Evolutionary conservation across 2,329 filamentous ascomycete species (phyloP).

Genomic region (Furcasterigmium sp.): DNA sequence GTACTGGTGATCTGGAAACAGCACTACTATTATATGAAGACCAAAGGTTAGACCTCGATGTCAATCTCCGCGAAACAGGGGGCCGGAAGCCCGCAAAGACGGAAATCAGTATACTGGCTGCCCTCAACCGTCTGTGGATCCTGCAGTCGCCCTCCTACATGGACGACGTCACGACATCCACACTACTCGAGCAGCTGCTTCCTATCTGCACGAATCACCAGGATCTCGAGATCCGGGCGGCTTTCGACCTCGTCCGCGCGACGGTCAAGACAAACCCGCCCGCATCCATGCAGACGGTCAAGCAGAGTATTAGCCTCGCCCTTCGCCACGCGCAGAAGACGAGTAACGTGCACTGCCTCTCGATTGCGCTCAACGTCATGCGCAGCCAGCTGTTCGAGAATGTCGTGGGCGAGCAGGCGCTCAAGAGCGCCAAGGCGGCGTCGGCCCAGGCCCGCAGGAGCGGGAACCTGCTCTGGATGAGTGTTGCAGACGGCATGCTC

Average conservation of each 20-base stretch:
- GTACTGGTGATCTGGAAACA: conserved; percentile 63
- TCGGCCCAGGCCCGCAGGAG: conserved; percentile 63
- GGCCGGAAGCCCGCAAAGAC: conserved; percentile 46
- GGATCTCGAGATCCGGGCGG: conserved; percentile 71
- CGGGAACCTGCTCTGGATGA: conserved; percentile 71
- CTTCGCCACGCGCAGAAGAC: conserved; percentile 64
- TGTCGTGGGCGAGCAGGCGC: conserved; percentile 73
- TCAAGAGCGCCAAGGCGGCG: conserved; percentile 70
- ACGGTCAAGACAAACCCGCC: conserved; percentile 57
- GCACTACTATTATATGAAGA: conserved; percentile 65
- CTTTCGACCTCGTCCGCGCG: conserved; percentile 71
- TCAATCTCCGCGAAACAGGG: conserved; percentile 28
- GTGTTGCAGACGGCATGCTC: conserved; percentile 74
- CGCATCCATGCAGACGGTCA: conserved; percentile 68
- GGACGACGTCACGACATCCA: conserved; percentile 52
- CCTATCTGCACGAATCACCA: conserved; percentile 63
- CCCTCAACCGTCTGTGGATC: conserved; percentile 67
- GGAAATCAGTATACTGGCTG: conserved; percentile 61
- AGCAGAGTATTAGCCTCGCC: conserved; percentile 70
- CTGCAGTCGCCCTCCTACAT: conserved; percentile 57
- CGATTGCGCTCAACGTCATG: conserved; percentile 82
- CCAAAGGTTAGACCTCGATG: conserved; percentile 48
- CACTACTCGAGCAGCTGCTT: conserved; percentile 61
- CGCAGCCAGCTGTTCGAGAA: conserved; percentile 75
- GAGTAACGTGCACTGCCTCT: conserved; percentile 73